Evolutionary conservation across 2,329 filamentous ascomycete genomes (phyloP), one percentile per base, ranked within the genome.

Genomic region (Trichoderma sp.): DNA sequence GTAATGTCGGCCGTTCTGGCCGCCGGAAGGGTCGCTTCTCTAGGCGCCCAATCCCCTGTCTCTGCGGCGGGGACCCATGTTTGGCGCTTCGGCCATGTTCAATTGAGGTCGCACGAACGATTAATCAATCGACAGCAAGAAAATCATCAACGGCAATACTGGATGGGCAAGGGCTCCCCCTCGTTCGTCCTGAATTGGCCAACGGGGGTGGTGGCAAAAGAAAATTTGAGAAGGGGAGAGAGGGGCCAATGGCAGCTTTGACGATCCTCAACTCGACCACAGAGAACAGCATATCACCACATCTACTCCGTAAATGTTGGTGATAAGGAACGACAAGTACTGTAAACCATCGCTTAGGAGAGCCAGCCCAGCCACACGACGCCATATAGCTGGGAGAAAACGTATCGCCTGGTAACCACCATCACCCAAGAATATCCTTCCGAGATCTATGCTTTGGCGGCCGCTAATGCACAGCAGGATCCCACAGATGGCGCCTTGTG

Each of bases 401-500:
- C 65, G 64, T 50, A 79, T 79, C 82, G 79, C 81, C 81, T 79
- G 79, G 79, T 82, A 78, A 78, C 77, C 76, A 78, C 78, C 77
- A 71, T 79, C 76, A 71, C 79, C 77, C 77, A 77, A 79, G 76
- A 76, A 59, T 78, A 74, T 80, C 77, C 79, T 79, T 81, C 79
- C 79, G 77, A 83, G 80, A 83, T 83, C 80, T 83, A 79, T 81
- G 77, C 77, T 80, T 76, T 80, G 80, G 78, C 79, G 78, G 79
- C 81, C 81, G 79, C 82, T 83, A 82, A 83, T 83, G 82, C 82
- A 82, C 65, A 76, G 69, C 69, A 76, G 71, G 65, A 63, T 75
- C 74, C 74, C 74, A 75, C 66, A 71, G 74, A 68, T 75, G 59
- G 71, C 74, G 60, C 62, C 33, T 38, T 71, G 67, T 75, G 60